phyloP scores from a whole-genome alignment of 2,329 filamentous ascomycete species.

The Pseudogymnoascus sp. region DNA sequence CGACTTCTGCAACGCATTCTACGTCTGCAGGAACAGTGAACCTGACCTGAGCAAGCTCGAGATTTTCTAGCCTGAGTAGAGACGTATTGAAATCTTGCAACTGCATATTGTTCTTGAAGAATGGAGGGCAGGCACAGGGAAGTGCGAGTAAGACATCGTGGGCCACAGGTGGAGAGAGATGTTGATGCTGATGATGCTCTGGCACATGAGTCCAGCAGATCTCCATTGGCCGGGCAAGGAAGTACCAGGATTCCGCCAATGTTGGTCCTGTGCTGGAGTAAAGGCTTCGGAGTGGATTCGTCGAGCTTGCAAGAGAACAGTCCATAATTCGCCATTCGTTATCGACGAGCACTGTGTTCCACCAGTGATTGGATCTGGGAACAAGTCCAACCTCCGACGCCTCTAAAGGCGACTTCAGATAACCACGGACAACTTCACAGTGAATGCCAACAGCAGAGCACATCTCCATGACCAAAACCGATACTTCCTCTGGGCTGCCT shows the following conservation, averaged over 20 bases:
- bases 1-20: constrained; percentile 87
- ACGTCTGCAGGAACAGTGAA: constrained; percentile 83
- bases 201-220: constrained; percentile 95
- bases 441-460: constrained; percentile 82
- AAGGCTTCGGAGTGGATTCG: constrained; percentile 69
- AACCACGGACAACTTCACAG: constrained; percentile 81
- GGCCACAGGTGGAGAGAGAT: constrained; percentile 81
- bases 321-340: constrained; percentile 96
- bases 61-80: constrained; percentile 73
- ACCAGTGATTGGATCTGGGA: constrained; percentile 91
- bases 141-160: constrained; percentile 81
- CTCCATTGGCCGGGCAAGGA: constrained; percentile 81
- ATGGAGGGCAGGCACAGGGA: constrained; percentile 78
- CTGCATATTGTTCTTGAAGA: constrained; percentile 74
- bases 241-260: constrained; percentile 83
- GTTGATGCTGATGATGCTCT: constrained; percentile 79
- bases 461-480: constrained; percentile 85
- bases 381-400: constrained; percentile 71
- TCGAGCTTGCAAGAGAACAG: constrained; percentile 84
- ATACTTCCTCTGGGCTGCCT: constrained; percentile 84
- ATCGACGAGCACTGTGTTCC: constrained; percentile 91
- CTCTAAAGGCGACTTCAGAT: constrained; percentile 86
- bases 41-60: constrained; percentile 88
- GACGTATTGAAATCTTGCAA: constrained; percentile 90
- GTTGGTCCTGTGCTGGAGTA: constrained; percentile 69